phyloP scores from a whole-genome alignment of 177 flowering plant species.

The Vitis hybrid region DNA sequence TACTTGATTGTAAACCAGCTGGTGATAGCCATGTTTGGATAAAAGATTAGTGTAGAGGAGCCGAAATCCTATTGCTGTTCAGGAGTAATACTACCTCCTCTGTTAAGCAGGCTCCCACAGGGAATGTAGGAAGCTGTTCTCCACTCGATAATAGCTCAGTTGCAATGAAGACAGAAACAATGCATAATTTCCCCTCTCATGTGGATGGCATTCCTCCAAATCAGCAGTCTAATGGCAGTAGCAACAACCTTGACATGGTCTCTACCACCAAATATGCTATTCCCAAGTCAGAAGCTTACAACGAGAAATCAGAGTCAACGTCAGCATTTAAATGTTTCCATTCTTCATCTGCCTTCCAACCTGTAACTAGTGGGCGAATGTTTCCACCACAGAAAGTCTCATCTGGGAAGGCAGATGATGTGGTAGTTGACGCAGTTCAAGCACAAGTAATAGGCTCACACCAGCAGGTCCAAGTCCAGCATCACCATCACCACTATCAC shows the following conservation, averaged over 20 bases:
- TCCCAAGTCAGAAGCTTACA: slow-evolving; percentile 16
- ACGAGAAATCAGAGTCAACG: slow-evolving; percentile 18
- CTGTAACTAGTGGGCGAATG: slow-evolving; percentile 9
- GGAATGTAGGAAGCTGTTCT: slow-evolving; percentile 34
- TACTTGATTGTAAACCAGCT: not conserved
- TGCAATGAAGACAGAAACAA: slow-evolving; percentile 20
- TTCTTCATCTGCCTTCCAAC: slow-evolving; percentile 26
- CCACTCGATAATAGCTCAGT: slow-evolving; percentile 29
- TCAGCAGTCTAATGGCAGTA: slow-evolving; percentile 27
- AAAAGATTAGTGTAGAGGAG: not conserved
- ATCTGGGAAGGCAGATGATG: slow-evolving; percentile 14
- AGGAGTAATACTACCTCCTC: slow-evolving; percentile 9
- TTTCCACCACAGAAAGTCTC: slow-evolving; percentile 11
- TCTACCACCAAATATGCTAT: slow-evolving; percentile 16
- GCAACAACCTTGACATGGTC: slow-evolving; percentile 25
- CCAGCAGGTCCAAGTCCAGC: slow-evolving; percentile 26
- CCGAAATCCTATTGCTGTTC: not conserved
- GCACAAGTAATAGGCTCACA: slow-evolving; percentile 10
- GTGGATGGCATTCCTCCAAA: slow-evolving; percentile 19
- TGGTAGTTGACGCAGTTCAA: slow-evolving; percentile 1
- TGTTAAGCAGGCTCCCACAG: slow-evolving; percentile 25
- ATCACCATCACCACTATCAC: slow-evolving; percentile 22
- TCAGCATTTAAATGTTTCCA: slow-evolving; percentile 25
- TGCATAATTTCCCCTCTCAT: slow-evolving; percentile 18
- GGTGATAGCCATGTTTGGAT: not conserved